phyloP scores from a whole-genome alignment of 148 eudicot species.

The Silene conica region DNA sequence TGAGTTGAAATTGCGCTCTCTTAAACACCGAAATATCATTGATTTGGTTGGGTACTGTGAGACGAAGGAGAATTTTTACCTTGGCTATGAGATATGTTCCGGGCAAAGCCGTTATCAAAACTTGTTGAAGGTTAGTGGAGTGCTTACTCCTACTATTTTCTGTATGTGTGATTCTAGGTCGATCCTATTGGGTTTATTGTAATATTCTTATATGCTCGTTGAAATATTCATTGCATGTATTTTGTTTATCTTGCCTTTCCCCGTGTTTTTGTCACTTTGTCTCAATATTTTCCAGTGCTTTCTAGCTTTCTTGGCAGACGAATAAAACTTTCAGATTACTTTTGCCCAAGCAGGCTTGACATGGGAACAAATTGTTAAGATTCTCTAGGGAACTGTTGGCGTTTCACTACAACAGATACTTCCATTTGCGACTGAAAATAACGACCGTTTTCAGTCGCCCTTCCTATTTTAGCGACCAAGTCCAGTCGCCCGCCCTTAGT shows the following conservation, averaged over 20 bases:
- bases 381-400: no score
- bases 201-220: neutral
- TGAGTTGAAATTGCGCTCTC: slow-evolving; percentile 24
- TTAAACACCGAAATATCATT: slow-evolving; percentile 27
- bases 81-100: slow-evolving; percentile 33
- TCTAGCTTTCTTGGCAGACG: neutral
- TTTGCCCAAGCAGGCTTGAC: no score
- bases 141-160: neutral
- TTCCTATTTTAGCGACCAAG: no score
- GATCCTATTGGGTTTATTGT: neutral
- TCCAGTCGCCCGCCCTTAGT: no score
- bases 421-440: no score
- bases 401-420: no score
- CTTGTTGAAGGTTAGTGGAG: slow-evolving; percentile 26
- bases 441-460: no score
- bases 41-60: slow-evolving; percentile 27
- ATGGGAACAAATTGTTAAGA: no score
- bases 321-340: no score
- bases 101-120: slow-evolving; percentile 29
- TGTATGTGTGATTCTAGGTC: neutral
- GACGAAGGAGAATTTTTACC: slow-evolving; percentile 34
- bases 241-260: no score
- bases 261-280: neutral
- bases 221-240: neutral
- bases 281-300: neutral